Evolutionary conservation across 805 yeast species (phyloP).

Genomic region (Schwanniomyces occidentalis): DNA sequence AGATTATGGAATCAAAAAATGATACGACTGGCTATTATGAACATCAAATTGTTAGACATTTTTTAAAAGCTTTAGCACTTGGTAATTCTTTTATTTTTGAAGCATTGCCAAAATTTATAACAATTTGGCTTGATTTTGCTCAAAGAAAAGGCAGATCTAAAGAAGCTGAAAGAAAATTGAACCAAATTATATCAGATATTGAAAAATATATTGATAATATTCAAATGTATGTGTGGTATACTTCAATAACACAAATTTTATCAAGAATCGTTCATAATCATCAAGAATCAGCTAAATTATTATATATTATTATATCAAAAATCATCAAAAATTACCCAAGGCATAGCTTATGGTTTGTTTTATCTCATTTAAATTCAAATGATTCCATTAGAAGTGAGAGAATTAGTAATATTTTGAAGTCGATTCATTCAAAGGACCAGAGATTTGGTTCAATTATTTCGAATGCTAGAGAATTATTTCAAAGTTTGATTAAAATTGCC

Average conservation of each 20-base stretch:
- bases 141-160: conserved; percentile 23
- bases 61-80: conserved; percentile 56
- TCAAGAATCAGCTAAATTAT: conserved; percentile 51
- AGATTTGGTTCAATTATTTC: conserved; percentile 16
- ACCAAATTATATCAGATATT: conserved; percentile 50
- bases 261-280: conserved; percentile 75
- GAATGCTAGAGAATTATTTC: conserved; percentile 37
- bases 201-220: conserved; percentile 42
- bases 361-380: conserved; percentile 66
- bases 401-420: conserved; percentile 23
- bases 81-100: conserved; percentile 75
- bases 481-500: conserved; percentile 45
- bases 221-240: conserved; percentile 67
- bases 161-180: conserved; percentile 38
- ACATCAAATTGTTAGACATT: conserved; percentile 52
- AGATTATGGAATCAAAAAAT: conserved; percentile 67
- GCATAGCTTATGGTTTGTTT: conserved; percentile 82
- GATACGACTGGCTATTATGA: conserved; percentile 53
- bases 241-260: conserved; percentile 81
- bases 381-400: conserved; percentile 30
- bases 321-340: conserved; percentile 70
- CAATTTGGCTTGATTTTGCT: conserved; percentile 86
- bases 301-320: conserved; percentile 56
- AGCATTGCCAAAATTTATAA: conserved; percentile 84
- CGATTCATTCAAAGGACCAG: conserved; percentile 13